phyloP scores from a whole-genome alignment of 2,329 filamentous ascomycete genomes.

The Mycocentrospora acerina region DNA sequence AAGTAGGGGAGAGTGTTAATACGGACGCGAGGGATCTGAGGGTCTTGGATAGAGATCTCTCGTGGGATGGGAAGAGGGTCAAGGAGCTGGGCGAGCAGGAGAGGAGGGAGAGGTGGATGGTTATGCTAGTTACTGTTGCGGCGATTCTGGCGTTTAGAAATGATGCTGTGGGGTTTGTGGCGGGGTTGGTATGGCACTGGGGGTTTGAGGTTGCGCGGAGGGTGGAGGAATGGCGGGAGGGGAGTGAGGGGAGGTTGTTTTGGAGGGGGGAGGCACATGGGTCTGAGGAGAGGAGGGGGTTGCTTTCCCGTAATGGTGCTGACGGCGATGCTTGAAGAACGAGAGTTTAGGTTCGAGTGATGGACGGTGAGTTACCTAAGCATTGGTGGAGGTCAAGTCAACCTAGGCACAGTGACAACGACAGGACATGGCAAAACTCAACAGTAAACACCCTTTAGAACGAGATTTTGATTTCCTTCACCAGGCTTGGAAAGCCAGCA shows the following conservation, averaged over 20 bases:
- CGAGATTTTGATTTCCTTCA: too few relatives aligned
- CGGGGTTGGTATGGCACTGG: constrained; percentile 77
- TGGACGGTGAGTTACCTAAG: too few relatives aligned
- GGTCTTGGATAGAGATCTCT: constrained; percentile 37
- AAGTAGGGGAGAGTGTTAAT: constrained; percentile 82
- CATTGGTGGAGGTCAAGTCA: too few relatives aligned
- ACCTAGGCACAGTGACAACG: too few relatives aligned
- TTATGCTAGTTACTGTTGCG: constrained; percentile 87
- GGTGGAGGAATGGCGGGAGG: constrained; percentile 26
- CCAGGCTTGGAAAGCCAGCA: too few relatives aligned
- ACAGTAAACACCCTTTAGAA: too few relatives aligned
- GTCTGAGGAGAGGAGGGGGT: constrained; percentile 19
- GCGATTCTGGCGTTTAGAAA: constrained; percentile 84
- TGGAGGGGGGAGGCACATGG: constrained; percentile 25
- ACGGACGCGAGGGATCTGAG: constrained; percentile 64
- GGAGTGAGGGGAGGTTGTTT: constrained; percentile 17
- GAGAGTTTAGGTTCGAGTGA: too few relatives aligned
- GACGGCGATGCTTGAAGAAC: constrained; percentile 31
- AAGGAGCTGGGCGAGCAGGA: constrained; percentile 66
- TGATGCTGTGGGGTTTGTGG: constrained; percentile 82
- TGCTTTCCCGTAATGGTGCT: constrained; percentile 31
- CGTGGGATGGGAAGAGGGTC: constrained; percentile 46
- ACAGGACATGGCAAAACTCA: too few relatives aligned
- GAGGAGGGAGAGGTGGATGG: constrained; percentile 74
- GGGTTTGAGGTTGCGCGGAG: constrained; percentile 52